phyloP scores from a whole-genome alignment of 805 yeast genomes.

The Monosporozyma solicola region DNA sequence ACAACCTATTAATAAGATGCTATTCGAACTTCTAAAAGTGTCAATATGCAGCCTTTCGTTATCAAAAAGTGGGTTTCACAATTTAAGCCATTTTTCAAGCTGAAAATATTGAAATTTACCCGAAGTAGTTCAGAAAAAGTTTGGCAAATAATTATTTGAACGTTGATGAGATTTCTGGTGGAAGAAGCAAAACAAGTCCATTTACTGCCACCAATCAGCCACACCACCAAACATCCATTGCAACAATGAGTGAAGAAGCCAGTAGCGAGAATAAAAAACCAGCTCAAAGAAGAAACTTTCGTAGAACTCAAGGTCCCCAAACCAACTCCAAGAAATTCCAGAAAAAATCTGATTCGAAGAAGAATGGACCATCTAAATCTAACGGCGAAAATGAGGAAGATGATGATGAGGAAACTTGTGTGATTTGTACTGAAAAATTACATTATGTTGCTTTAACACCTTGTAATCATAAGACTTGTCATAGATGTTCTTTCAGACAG shows the following conservation, averaged over 20 bases:
- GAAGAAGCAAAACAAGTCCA: not conserved
- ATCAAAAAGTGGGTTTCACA: not conserved
- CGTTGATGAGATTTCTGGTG: not conserved
- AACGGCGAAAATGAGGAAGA: constrained; percentile 27
- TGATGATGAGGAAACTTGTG: constrained; percentile 45
- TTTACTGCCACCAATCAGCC: not conserved
- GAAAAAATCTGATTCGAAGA: constrained; percentile 1
- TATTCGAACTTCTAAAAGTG: not conserved
- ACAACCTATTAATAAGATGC: not conserved
- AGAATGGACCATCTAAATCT: not conserved
- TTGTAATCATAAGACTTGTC: constrained; percentile 81
- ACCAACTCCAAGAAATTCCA: constrained; percentile 3
- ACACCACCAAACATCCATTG: not conserved
- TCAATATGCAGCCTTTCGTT: not conserved
- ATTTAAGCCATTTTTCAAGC: not conserved
- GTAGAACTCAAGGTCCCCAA: constrained; percentile 19
- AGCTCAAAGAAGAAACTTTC: constrained; percentile 5
- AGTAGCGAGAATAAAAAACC: not conserved
- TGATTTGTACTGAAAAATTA: constrained; percentile 76
- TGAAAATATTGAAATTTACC: not conserved
- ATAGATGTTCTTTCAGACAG: constrained; percentile 72
- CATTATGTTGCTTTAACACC: constrained; percentile 61
- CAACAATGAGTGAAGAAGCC: not conserved
- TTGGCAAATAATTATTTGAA: not conserved
- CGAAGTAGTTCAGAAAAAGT: not conserved